Conservation (phyloP, 306 rosid genomes). For the Trifolium dubium region DNA sequence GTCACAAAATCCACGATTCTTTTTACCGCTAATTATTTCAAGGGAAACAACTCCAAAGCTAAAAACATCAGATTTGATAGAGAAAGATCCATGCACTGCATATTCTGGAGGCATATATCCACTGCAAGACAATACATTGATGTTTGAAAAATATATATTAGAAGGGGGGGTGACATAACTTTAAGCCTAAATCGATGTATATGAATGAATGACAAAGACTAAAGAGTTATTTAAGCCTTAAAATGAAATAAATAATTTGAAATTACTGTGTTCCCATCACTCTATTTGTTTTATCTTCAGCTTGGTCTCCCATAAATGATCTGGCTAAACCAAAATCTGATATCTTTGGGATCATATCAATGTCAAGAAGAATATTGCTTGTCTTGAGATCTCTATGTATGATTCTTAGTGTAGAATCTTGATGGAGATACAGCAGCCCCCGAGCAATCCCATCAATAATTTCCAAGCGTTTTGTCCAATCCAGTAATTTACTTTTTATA, state of each 20-base stretch:
- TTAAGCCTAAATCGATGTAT: too few species aligned
- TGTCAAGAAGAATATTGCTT: constrained; percentile 32
- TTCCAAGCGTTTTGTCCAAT: constrained; percentile 18
- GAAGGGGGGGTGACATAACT: neutral
- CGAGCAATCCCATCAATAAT: constrained; percentile 28
- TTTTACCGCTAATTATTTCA: constrained; percentile 20
- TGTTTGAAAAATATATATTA: neutral
- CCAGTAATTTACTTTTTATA: neutral
- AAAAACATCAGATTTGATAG: constrained; percentile 13
- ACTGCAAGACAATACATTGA: neutral
- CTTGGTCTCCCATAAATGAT: constrained; percentile 24
- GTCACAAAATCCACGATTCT: neutral
- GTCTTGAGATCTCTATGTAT: constrained; percentile 35
- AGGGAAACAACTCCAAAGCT: constrained; percentile 1
- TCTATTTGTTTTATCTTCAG: constrained; percentile 25
- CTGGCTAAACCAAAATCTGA: constrained; percentile 40
- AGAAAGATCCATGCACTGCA: constrained; percentile 3
- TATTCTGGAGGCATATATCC: constrained; percentile 20
- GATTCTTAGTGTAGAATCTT: constrained; percentile 25
- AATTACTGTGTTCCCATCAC: constrained; percentile 36
- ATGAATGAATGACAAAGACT: neutral
- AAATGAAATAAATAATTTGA: neutral
- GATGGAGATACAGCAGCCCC: constrained; percentile 31
- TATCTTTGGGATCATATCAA: constrained; percentile 31
- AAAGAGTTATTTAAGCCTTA: neutral